Percentiles rank a stretch among this genome's conserved stretches.
phyloP scores from a whole-genome alignment of 306 rosid genomes.

The Citrullus colocynthis region DNA sequence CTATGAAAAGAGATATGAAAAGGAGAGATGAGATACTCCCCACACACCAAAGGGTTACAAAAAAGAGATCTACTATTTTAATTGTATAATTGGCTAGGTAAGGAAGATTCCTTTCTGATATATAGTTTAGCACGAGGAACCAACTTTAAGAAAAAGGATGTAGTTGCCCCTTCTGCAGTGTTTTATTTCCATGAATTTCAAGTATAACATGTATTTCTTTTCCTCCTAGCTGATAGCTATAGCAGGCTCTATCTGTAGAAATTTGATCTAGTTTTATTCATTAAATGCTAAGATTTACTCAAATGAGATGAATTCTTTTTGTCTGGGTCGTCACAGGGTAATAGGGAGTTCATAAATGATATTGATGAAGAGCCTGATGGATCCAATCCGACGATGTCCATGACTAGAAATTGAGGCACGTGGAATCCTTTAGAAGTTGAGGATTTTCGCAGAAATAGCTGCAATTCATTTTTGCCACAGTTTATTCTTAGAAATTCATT shows the following conservation, averaged over 20 bases:
- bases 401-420: conserved; percentile 1
- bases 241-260: no score
- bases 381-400: not conserved
- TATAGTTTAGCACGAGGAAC: not conserved
- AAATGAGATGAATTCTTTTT: not conserved
- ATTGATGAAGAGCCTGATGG: conserved; percentile 2
- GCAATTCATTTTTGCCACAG: conserved; percentile 9
- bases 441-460: conserved; percentile 8
- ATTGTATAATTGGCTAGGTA: not conserved
- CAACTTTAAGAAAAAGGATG: not conserved
- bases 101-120: not conserved
- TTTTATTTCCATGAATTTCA: not conserved
- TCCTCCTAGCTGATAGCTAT: no score
- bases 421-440: conserved; percentile 1
- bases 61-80: not conserved
- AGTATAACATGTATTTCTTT: not conserved
- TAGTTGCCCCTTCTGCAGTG: not conserved
- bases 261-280: not conserved
- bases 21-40: no score
- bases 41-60: not conserved
- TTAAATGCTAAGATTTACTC: not conserved
- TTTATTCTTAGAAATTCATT: conserved; percentile 8
- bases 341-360: not conserved
- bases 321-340: conserved; percentile 1
- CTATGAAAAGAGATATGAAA: no score